Evolutionary conservation across 495 filamentous ascomycete genomes (phyloP), one percentile per base, ranked within the genome.

Genomic region (Talaromyces liani): DNA sequence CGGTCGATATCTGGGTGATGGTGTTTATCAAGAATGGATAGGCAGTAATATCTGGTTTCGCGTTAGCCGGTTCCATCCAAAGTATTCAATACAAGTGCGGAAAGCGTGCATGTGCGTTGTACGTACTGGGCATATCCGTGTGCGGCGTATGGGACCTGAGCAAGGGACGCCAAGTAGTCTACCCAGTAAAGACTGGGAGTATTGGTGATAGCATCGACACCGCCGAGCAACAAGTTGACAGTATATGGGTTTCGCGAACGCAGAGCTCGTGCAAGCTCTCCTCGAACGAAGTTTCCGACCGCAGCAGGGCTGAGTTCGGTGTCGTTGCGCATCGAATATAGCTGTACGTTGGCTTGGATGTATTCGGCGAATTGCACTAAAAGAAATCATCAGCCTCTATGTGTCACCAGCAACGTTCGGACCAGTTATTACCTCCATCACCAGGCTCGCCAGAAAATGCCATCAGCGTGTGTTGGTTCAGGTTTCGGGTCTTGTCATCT

Each of bases 281-380:
- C 87, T 64, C 94, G 91, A 65, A 97, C 91, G 71, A 97, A 98
- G 80, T 87, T 88, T 55, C 91, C 89, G 33, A 97, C 87, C 12
- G 93, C 94, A 27, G 88, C 84, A 14, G 94, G 93, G 41, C 89
- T 89, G 56, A 99, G 85, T 68, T 96, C 91, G 69, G 88, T 88
- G 69, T 91, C 88, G 72, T 98, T 98, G 65, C 94, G 92, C 93
- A 97, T 99, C 66, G 90, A 91, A 77, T 99, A 99, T 71, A 99
- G 89, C 76, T 93, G 90, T 70, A 95, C 88, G 73, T 99, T 98
- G 66, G 94, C 95, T 85, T 97, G 92, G 78, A 98, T 92, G 80
- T 92, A 98, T 81, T 99, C 94, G 70, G 94, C 91, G 75, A 99
- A 99, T 87, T 99, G 94, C 58, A 98, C 94, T 96, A 53, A 39